Percentiles rank a stretch among this genome's conserved stretches.
Evolutionary conservation across 345 rosid species (phyloP).

Genomic region (Camelina hispida): DNA sequence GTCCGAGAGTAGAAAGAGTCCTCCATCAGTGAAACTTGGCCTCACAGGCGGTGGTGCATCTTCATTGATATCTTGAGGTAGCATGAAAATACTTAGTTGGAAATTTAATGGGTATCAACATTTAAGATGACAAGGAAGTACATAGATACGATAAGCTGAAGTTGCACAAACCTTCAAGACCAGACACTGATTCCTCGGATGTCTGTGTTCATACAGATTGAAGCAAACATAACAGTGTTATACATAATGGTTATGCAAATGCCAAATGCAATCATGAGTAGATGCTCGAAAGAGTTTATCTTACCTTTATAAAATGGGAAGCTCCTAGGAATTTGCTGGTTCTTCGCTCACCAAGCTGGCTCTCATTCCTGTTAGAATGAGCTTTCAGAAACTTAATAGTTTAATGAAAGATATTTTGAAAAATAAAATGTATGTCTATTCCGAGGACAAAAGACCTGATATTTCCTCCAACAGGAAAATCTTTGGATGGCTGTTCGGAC

Average conservation of each 20-base stretch:
- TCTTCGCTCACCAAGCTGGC: slow-evolving; percentile 40
- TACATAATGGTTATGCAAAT: slow-evolving; percentile 6
- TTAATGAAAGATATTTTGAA: background rate
- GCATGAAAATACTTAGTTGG: slow-evolving; percentile 22
- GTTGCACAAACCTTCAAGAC: slow-evolving; percentile 37
- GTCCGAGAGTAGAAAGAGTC: slow-evolving; percentile 38
- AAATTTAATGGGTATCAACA: background rate
- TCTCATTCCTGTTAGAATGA: slow-evolving; percentile 31
- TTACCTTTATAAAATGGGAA: slow-evolving; percentile 34
- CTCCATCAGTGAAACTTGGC: slow-evolving; percentile 45
- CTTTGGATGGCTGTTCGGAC: slow-evolving; percentile 52
- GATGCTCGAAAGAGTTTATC: slow-evolving; percentile 7
- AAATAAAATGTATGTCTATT: background rate
- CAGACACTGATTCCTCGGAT: slow-evolving; percentile 41
- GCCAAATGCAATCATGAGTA: slow-evolving; percentile 23
- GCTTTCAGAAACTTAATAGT: slow-evolving; percentile 5
- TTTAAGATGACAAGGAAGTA: background rate
- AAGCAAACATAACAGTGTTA: slow-evolving; percentile 28
- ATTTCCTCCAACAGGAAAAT: slow-evolving; percentile 44
- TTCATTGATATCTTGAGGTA: slow-evolving; percentile 47
- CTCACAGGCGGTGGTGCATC: slow-evolving; percentile 43
- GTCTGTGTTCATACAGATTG: slow-evolving; percentile 30
- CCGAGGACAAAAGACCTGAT: slow-evolving; percentile 55
- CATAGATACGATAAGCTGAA: slow-evolving; percentile 4
- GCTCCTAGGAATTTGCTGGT: slow-evolving; percentile 25